Evolutionary conservation across 1,139 yeast genomes (phyloP).

Genomic region (Zygosaccharomyces sapae): DNA sequence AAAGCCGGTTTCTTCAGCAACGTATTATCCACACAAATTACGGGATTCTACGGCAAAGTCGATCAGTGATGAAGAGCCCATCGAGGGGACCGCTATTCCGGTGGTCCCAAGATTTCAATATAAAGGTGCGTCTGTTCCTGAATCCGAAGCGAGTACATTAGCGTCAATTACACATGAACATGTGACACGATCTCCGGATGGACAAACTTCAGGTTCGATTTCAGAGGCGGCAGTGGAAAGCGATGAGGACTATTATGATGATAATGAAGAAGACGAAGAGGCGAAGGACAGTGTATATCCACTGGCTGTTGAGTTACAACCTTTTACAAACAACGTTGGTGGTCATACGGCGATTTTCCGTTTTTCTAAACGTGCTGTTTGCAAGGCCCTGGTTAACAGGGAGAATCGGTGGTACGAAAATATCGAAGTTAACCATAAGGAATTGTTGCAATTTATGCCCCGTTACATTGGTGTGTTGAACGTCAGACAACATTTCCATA

Average conservation of each 20-base stretch:
- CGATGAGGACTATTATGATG: slow-evolving; percentile 21
- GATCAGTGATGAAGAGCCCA: neutral
- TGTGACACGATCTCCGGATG: slow-evolving; percentile 13
- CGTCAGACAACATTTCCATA: slow-evolving; percentile 58
- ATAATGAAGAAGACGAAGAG: slow-evolving; percentile 21
- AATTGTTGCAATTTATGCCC: slow-evolving; percentile 81
- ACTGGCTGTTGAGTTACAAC: slow-evolving; percentile 77
- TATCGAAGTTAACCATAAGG: slow-evolving; percentile 72
- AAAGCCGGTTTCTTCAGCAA: slow-evolving; percentile 62
- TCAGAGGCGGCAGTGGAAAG: slow-evolving; percentile 18
- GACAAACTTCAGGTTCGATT: slow-evolving; percentile 21
- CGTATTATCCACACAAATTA: slow-evolving; percentile 59
- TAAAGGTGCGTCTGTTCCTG: slow-evolving; percentile 27
- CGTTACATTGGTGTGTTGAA: slow-evolving; percentile 88
- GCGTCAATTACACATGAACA: slow-evolving; percentile 14
- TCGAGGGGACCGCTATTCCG: slow-evolving; percentile 9
- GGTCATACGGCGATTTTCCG: slow-evolving; percentile 97
- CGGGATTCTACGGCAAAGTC: slow-evolving; percentile 12
- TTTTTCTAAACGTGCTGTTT: slow-evolving; percentile 88
- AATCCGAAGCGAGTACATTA: slow-evolving; percentile 1
- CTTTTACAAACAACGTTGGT: slow-evolving; percentile 89
- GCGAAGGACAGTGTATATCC: slow-evolving; percentile 46
- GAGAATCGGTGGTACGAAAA: slow-evolving; percentile 91
- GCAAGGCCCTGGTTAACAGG: slow-evolving; percentile 84
- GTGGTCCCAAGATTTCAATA: slow-evolving; percentile 8